Conservation (phyloP, 345 rosid genomes). For the Conringia planisiliqua region DNA sequence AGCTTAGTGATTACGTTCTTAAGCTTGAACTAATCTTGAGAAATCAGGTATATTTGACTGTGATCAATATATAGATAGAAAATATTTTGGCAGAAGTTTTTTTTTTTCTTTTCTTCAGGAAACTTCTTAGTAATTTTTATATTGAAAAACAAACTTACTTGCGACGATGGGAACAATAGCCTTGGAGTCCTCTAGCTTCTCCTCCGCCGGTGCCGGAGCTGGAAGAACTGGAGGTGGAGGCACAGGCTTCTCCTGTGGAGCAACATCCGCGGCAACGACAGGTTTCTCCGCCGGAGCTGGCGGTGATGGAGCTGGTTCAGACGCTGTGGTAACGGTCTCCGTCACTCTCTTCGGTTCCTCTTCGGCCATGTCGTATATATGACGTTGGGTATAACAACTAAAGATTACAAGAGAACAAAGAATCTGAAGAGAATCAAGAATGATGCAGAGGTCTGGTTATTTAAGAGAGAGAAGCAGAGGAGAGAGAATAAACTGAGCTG, state of each 20-base stretch:
- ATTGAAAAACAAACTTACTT: conserved; percentile 9
- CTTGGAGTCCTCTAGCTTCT: conserved; percentile 26
- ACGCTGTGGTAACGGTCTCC: conserved; percentile 3
- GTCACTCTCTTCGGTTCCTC: conserved; percentile 23
- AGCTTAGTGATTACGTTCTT: not conserved
- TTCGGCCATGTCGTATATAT: conserved; percentile 15
- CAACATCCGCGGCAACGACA: conserved; percentile 1
- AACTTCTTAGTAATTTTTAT: not conserved
- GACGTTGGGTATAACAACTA: conserved; percentile 14
- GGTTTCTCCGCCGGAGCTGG: conserved; percentile 12
- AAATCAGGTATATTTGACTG: not conserved
- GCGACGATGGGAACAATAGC: conserved; percentile 23
- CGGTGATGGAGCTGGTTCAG: conserved; percentile 19
- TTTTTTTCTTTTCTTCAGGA: not conserved
- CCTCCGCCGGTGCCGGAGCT: conserved; percentile 18
- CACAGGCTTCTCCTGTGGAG: conserved; percentile 21
- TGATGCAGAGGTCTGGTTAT: conserved; percentile 6
- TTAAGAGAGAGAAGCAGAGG: not conserved
- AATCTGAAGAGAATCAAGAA: conserved; percentile 19
- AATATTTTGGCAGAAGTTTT: not conserved
- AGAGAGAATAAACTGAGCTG: conserved; percentile 19
- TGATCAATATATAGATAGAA: not conserved
- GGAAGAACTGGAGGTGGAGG: conserved; percentile 22
- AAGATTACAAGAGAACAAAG: conserved; percentile 7
- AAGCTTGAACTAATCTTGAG: too few relatives aligned